Conservation (phyloP, 805 yeast genomes). For the Yamadazyma sp. region DNA sequence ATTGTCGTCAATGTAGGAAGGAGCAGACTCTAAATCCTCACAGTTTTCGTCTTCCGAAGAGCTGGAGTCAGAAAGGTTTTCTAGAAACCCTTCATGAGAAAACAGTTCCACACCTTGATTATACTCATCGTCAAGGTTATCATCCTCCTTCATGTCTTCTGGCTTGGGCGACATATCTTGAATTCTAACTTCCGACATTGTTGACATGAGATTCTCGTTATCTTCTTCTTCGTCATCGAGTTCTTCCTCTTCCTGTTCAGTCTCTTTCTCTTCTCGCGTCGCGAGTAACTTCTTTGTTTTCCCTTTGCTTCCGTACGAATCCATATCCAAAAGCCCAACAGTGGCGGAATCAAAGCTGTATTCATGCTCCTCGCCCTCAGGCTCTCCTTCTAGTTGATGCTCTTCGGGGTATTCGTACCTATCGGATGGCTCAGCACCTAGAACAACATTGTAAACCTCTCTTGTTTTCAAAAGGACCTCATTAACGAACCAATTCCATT, state of each 20-base stretch:
- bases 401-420: conserved; percentile 16
- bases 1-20: conserved; percentile 22
- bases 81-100: conserved; percentile 34
- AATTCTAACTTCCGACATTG: conserved; percentile 21
- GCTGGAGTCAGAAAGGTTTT: conserved; percentile 45
- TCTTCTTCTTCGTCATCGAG: conserved; percentile 17
- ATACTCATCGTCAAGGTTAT: conserved; percentile 27
- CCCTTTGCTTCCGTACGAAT: neutral
- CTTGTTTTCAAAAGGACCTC: conserved; percentile 51
- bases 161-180: conserved; percentile 36
- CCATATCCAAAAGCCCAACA: conserved; percentile 1
- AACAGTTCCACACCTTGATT: conserved; percentile 26
- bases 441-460: conserved; percentile 55
- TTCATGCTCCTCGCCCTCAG: conserved; percentile 18
- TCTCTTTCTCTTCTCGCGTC: conserved; percentile 2
- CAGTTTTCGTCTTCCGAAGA: conserved; percentile 32
- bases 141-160: conserved; percentile 20
- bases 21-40: conserved; percentile 17
- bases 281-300: neutral
- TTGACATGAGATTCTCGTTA: conserved; percentile 20
- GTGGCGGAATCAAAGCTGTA: conserved; percentile 18
- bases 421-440: conserved; percentile 41
- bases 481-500: conserved; percentile 53
- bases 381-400: conserved; percentile 11
- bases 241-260: conserved; percentile 1